phyloP scores from a whole-genome alignment of 257 asterid genomes.

The Salvia rosmarinus region DNA sequence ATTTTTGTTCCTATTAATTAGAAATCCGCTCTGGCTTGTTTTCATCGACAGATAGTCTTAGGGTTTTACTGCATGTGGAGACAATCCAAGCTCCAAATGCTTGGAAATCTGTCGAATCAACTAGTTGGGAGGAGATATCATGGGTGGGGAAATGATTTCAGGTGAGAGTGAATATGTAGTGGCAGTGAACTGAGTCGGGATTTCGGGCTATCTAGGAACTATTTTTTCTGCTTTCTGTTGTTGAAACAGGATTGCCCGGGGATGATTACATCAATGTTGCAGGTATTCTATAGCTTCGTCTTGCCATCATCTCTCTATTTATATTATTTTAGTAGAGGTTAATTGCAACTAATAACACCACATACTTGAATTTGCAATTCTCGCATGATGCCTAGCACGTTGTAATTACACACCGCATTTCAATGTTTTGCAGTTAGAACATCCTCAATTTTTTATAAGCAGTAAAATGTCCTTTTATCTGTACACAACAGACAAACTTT shows the following conservation, averaged over 20 bases:
- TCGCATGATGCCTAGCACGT: too few species aligned
- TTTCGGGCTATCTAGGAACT: slow-evolving; percentile 12
- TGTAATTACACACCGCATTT: too few species aligned
- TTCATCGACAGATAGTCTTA: slow-evolving; percentile 63
- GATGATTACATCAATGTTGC: slow-evolving; percentile 69
- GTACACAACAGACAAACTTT: too few species aligned
- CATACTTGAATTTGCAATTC: not conserved
- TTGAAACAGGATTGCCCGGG: slow-evolving; percentile 69
- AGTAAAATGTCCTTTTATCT: too few species aligned
- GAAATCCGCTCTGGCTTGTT: slow-evolving; percentile 20
- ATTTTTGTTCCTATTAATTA: not conserved
- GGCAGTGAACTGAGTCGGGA: not conserved
- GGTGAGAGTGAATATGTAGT: slow-evolving; percentile 45
- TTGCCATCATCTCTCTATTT: not conserved
- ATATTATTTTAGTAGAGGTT: not conserved
- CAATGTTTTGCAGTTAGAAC: too few species aligned
- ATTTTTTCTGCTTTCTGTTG: slow-evolving; percentile 24
- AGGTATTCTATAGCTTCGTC: slow-evolving; percentile 46
- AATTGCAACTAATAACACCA: not conserved
- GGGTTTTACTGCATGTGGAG: slow-evolving; percentile 84
- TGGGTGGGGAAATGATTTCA: slow-evolving; percentile 80
- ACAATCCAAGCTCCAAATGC: slow-evolving; percentile 66
- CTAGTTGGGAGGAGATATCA: slow-evolving; percentile 61
- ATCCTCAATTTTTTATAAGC: too few species aligned
- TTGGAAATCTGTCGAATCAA: slow-evolving; percentile 61